phyloP scores from a whole-genome alignment of 2,329 filamentous ascomycete species.

The Boeremia lycopersici region DNA sequence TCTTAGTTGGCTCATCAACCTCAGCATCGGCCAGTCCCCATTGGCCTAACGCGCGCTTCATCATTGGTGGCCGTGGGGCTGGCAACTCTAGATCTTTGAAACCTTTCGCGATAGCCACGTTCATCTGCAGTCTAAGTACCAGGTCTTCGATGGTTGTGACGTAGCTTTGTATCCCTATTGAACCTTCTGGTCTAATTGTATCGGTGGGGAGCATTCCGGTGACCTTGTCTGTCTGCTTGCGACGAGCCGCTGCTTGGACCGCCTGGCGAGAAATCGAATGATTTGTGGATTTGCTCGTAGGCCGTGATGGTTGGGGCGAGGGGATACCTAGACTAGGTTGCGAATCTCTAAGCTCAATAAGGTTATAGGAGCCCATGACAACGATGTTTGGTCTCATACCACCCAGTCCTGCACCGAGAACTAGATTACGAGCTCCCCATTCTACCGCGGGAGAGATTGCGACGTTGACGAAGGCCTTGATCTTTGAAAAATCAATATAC shows the following conservation, averaged over 20 bases:
- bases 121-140: constrained; percentile 76
- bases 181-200: constrained; percentile 68
- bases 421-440: constrained; percentile 84
- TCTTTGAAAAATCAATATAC: constrained; percentile 83
- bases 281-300: constrained; percentile 35
- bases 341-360: constrained; percentile 73
- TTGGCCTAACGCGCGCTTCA: constrained; percentile 32
- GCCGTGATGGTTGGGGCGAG: constrained; percentile 49
- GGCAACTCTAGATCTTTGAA: constrained; percentile 80
- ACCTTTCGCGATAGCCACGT: constrained; percentile 82
- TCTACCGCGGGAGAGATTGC: constrained; percentile 81
- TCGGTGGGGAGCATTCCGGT: constrained; percentile 71
- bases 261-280: constrained; percentile 41
- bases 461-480: constrained; percentile 89
- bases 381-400: constrained; percentile 91
- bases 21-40: constrained; percentile 44
- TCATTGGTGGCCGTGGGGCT: constrained; percentile 35
- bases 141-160: constrained; percentile 84
- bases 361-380: constrained; percentile 78
- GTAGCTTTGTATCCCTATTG: constrained; percentile 75
- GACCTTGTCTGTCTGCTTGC: constrained; percentile 57
- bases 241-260: constrained; percentile 43
- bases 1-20: constrained; percentile 67
- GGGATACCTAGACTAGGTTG: constrained; percentile 64
- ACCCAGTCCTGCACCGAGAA: constrained; percentile 79